Evolutionary conservation across 2,329 filamentous ascomycete species (phyloP), one percentile per base, ranked within the genome.

Genomic region (Cytospora chrysosperma): DNA sequence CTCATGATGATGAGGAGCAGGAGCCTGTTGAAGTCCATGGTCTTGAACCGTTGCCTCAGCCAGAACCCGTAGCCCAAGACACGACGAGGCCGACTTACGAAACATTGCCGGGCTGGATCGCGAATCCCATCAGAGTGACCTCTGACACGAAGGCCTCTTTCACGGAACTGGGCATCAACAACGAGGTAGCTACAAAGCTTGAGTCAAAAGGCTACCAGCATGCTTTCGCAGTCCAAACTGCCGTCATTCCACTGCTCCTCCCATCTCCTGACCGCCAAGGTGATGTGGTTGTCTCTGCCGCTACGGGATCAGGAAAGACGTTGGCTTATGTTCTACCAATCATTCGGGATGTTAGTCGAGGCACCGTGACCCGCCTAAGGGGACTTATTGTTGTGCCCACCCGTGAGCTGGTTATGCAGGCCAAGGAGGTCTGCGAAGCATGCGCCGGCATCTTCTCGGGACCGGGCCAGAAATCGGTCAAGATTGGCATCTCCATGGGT

Each of bases 291-390:
- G 88, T 99, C 3, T 95, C 93, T 9, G 95, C 96, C 0, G 91
- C 94, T 1, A 99, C 95, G 0, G 95, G 95, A 10, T 98, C 95
- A 0, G 95, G 95, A 62, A 99, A 99, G 74, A 99, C 95, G 0
- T 76, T 99, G 19, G 90, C 94, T 0, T 99, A 99, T 71, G 86
- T 94, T 0, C 79, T 99, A 3, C 95, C 95, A 0, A 87, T 99
- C 64, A 84, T 96, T 4, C 86, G 92, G 53, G 88, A 89, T 57
- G 79, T 99, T 56, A 88, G 89, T 68, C 80, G 84, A 34, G 83
- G 84, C 17, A 78, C 78, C 26, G 82, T 87, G 13, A 90, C 89
- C 0, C 85, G 85, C 61, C 77, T 99, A 10, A 85, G 91, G 47
- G 93, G 89, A 0, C 76, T 99, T 0, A 86, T 99, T 54, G 88